Evolutionary conservation across 2,329 filamentous ascomycete species (phyloP).

Genomic region (Botrytis tulipae): DNA sequence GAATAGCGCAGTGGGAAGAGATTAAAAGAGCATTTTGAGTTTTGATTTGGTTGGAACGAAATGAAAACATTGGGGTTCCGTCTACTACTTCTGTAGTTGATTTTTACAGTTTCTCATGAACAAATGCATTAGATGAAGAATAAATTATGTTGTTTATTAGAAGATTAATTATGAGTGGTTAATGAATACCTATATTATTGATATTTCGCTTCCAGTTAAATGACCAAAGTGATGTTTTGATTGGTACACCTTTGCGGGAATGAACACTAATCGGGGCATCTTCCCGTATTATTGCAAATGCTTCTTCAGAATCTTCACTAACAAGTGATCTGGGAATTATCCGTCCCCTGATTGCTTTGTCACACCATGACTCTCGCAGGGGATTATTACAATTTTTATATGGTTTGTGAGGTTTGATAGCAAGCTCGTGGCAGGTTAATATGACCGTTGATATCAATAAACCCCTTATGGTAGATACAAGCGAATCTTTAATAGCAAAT

Average conservation of each 20-base stretch:
- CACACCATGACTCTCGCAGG: not conserved
- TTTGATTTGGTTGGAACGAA: conserved; percentile 15
- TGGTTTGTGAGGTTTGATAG: not conserved
- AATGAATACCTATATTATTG: not conserved
- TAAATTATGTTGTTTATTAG: not conserved
- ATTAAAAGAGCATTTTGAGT: conserved; percentile 5
- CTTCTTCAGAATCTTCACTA: not conserved
- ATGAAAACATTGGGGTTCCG: not conserved
- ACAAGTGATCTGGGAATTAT: not conserved
- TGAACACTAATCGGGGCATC: not conserved
- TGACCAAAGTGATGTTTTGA: not conserved
- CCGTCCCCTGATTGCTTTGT: not conserved
- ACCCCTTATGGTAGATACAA: not conserved
- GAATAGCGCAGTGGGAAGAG: not conserved
- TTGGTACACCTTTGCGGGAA: not conserved
- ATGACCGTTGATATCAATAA: not conserved
- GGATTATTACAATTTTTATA: not conserved
- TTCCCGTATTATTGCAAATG: not conserved
- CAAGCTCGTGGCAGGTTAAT: not conserved
- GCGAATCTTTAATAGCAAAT: conserved; percentile 1
- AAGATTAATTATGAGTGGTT: not conserved
- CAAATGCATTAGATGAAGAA: conserved; percentile 3
- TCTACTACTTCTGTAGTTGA: not conserved
- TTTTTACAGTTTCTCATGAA: conserved; percentile 1
- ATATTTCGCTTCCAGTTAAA: not conserved